Base-by-base conservation (phyloP, 495 filamentous ascomycete genomes). In the Penicillium crystallinum region DNA sequence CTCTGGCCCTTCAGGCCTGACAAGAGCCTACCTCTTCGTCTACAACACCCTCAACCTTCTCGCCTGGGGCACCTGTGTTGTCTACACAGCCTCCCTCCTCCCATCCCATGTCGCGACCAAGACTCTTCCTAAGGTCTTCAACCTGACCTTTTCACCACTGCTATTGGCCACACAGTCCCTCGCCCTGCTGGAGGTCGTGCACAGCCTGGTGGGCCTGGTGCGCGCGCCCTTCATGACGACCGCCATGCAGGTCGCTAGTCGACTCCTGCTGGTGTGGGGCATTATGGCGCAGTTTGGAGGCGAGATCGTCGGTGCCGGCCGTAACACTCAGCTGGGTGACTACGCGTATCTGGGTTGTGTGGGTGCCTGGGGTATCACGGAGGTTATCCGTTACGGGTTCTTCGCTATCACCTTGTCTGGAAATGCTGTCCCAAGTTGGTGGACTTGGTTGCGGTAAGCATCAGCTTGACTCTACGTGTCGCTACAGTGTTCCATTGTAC, bases 351-450 rank as follows among this genome's bases (percentile, higher is more conserved):
- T 76, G 29, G 74, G 73, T 1, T 76, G 73, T 57, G 59, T 97
- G 39, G 51, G 78, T 25, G 90, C 91, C 1, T 97, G 92, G 92
- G 80, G 78, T 34, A 59, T 88, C 21, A 96, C 92, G 12, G 92
- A 97, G 73, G 82, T 91, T 12, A 81, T 93, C 53, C 84, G 92
- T 34, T 97, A 97, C 73, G 78, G 80, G 54, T 97, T 88, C 71
- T 97, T 96, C 61, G 84, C 85, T 18, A 76, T 89, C 58, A 81
- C 81, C 61, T 77, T 96, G 37, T 70, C 74, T 39, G 81, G 81
- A 25, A 62, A 71, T 15, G 67, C 51, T 1, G 80, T 85, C 14
- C 90, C 90, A 0, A 62, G 47, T 0, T 78, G 70, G 65, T 78
- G 92, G 66, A 80, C 80, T 52, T 96, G 92, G 92, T 73, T 95